phyloP scores from a whole-genome alignment of 2,329 filamentous ascomycete genomes.

The Xylaria sp. region DNA sequence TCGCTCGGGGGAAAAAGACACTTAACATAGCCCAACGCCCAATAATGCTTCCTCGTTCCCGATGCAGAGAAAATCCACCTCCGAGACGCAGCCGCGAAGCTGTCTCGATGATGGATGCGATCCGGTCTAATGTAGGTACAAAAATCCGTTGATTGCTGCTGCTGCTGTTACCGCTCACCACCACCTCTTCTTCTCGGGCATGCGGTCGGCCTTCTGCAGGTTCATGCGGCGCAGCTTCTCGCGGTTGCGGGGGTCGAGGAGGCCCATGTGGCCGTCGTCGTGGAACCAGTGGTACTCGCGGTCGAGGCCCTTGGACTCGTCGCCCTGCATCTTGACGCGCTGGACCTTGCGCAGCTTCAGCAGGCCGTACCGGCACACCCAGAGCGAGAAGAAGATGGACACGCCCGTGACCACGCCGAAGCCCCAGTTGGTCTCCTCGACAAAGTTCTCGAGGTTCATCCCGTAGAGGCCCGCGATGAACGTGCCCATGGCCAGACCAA shows the following conservation, averaged over 20 bases:
- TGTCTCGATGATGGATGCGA: neutral
- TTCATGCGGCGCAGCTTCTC: constrained; percentile 58
- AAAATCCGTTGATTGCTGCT: no score
- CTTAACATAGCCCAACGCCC: constrained; percentile 12
- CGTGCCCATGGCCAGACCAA: constrained; percentile 92
- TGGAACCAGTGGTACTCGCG: constrained; percentile 44
- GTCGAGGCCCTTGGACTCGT: constrained; percentile 34
- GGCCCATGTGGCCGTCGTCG: constrained; percentile 52
- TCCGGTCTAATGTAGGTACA: no score
- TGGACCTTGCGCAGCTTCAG: constrained; percentile 83
- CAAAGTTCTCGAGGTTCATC: constrained; percentile 99
- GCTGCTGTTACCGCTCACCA: constrained; percentile 9
- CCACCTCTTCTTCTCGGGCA: constrained; percentile 39
- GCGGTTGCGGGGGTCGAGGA: constrained; percentile 57
- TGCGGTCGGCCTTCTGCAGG: constrained; percentile 47
- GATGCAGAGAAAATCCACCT: neutral
- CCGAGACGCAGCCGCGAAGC: neutral
- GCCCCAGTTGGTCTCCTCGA: constrained; percentile 89
- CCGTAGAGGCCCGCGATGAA: constrained; percentile 98
- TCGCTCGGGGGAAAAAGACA: constrained; percentile 6
- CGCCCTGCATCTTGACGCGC: constrained; percentile 77
- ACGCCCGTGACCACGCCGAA: constrained; percentile 75
- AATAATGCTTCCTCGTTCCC: constrained; percentile 3
- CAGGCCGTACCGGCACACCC: constrained; percentile 84
- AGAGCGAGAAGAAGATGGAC: constrained; percentile 71